These are phyloP conservation scores for Boletus semigastroideus DNA, from an alignment of 1,284 basidiomycete genomes.

Conservation along the genomic window DNA sequence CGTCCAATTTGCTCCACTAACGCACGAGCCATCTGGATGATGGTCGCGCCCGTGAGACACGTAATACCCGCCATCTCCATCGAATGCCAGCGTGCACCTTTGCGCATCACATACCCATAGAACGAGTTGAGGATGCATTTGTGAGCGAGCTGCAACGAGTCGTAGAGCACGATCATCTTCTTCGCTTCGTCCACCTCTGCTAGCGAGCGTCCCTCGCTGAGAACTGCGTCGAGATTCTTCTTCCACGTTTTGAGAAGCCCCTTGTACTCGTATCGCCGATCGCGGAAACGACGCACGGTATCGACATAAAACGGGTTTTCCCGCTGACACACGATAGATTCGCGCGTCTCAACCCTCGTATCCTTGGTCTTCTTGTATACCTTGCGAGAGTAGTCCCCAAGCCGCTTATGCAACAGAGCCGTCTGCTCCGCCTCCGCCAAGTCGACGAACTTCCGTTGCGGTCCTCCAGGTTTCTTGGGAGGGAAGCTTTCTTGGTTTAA, in stretches of 20 bases:
- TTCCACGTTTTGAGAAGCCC: constrained; percentile 99
- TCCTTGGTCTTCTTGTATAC: constrained; percentile 99
- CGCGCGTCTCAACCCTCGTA: constrained; percentile 92
- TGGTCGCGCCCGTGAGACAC: constrained; percentile 96
- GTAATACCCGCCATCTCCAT: constrained; percentile 99
- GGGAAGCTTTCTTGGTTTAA: constrained; percentile 95
- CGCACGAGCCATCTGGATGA: constrained; percentile 99
- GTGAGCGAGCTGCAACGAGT: constrained; percentile 99
- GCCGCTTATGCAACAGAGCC: constrained; percentile 90
- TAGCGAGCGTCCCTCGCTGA: constrained; percentile 67
- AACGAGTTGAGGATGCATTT: constrained; percentile 99
- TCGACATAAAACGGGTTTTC: constrained; percentile 99
- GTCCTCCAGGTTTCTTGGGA: constrained; percentile 69
- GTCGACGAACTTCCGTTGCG: constrained; percentile 83
- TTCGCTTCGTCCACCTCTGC: constrained; percentile 95
- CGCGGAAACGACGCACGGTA: constrained; percentile 95
- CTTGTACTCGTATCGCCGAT: constrained; percentile 99
- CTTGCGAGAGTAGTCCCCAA: constrained; percentile 98
- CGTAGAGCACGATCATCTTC: constrained; percentile 99
- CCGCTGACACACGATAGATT: constrained; percentile 95
- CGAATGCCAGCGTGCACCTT: constrained; percentile 98
- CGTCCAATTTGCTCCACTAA: constrained; percentile 97
- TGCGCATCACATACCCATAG: constrained; percentile 99
- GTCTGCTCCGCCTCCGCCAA: constrained; percentile 88
- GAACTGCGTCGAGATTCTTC: constrained; percentile 88